phyloP scores from a whole-genome alignment of 768 basidiomycete species.

The Russula griseocarnosa region DNA sequence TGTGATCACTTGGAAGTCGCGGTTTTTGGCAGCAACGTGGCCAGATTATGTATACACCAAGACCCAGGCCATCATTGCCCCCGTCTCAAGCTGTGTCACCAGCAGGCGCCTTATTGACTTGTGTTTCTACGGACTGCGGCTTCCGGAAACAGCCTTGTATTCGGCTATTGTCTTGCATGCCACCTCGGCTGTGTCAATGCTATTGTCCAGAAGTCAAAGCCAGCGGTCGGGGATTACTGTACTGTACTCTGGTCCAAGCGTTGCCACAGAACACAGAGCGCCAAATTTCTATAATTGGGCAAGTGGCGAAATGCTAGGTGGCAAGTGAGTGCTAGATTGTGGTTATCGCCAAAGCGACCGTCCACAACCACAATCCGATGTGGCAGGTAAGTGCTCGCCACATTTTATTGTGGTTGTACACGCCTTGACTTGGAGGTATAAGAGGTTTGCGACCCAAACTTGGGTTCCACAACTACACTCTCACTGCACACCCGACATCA shows the following conservation, averaged over 20 bases:
- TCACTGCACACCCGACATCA: background rate
- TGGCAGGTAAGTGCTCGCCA: background rate
- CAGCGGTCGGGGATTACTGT: background rate
- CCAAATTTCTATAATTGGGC: background rate
- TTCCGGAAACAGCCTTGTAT: background rate
- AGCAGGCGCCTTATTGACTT: no score
- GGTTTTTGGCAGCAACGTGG: background rate
- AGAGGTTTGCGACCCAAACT: background rate
- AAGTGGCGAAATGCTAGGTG: background rate
- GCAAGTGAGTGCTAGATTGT: background rate
- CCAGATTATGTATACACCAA: background rate
- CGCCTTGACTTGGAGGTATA: background rate
- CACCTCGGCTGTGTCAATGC: background rate
- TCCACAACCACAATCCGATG: background rate
- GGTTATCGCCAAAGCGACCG: background rate
- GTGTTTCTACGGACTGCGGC: background rate
- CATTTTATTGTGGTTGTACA: background rate
- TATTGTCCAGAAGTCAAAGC: background rate
- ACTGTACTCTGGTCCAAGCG: background rate
- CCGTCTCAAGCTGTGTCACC: no score
- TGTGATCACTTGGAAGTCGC: background rate
- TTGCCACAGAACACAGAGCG: background rate
- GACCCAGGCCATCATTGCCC: background rate
- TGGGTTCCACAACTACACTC: background rate
- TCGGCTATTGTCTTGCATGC: no score